Evolutionary conservation across 2,329 filamentous ascomycete species (phyloP).

Genomic region (Celoporthe dispersa): DNA sequence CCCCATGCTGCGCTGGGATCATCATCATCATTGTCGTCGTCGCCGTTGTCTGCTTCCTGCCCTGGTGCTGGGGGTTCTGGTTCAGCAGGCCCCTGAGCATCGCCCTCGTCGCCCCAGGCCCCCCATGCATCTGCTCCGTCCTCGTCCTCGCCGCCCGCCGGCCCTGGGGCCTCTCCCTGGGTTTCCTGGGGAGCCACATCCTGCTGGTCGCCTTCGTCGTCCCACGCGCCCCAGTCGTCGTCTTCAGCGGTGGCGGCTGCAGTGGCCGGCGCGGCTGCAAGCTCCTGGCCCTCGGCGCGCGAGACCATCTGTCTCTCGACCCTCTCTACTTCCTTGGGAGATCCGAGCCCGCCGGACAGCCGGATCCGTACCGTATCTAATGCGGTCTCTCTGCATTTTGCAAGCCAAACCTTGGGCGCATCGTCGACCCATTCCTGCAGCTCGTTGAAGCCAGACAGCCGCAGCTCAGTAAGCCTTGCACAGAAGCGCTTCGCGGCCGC

Average conservation of each 20-base stretch:
- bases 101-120: slow-evolving; percentile 38
- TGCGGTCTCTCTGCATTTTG: slow-evolving; percentile 78
- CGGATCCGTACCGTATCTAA: slow-evolving; percentile 75
- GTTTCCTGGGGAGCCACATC: slow-evolving; percentile 31
- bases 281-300: slow-evolving; percentile 66
- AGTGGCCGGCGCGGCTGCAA: slow-evolving; percentile 50
- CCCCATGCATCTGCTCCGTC: slow-evolving; percentile 44
- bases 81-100: slow-evolving; percentile 33
- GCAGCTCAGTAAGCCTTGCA: slow-evolving; percentile 60
- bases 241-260: slow-evolving; percentile 48
- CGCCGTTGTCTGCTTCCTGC: slow-evolving; percentile 36
- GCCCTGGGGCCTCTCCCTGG: slow-evolving; percentile 32
- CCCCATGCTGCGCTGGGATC: slow-evolving; percentile 75
- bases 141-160: slow-evolving; percentile 38
- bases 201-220: slow-evolving; percentile 63
- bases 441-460: slow-evolving; percentile 65
- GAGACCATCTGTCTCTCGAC: slow-evolving; percentile 83
- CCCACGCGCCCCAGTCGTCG: slow-evolving; percentile 82
- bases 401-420: slow-evolving; percentile 83
- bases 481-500: slow-evolving; percentile 68
- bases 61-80: slow-evolving; percentile 32
- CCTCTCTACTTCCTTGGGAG: slow-evolving; percentile 74
- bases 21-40: slow-evolving; percentile 49
- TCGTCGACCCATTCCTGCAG: slow-evolving; percentile 80
- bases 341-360: slow-evolving; percentile 67